phyloP scores from a whole-genome alignment of 164 flowering plant species.

The Umbellularia californica region DNA sequence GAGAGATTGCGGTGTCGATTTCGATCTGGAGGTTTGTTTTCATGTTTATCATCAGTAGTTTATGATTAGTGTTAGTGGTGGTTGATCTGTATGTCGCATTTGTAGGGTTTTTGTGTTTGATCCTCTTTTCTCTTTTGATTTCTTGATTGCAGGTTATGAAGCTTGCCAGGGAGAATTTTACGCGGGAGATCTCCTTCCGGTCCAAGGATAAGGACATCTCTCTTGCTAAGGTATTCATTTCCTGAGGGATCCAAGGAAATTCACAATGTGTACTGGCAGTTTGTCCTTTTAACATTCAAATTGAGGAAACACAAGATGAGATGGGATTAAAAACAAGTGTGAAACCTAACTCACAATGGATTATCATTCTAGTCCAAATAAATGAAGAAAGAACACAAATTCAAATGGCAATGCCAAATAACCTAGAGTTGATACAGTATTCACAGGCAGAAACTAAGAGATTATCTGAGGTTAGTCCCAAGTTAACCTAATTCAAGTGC shows the following conservation, averaged over 20 bases:
- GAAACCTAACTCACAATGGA: no score
- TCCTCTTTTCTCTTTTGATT: neutral
- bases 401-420: no score
- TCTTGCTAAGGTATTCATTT: conserved; percentile 41
- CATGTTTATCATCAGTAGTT: neutral
- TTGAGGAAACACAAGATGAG: no score
- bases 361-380: no score
- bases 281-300: neutral
- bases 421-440: no score
- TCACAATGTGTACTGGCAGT: neutral
- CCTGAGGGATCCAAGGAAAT: neutral
- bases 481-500: no score
- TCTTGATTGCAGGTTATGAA: conserved; percentile 35
- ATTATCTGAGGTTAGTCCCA: no score
- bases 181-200: conserved; percentile 52
- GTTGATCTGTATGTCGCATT: neutral
- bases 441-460: no score
- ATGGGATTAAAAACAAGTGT: no score
- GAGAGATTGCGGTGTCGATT: conserved; percentile 16
- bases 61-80: neutral
- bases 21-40: conserved; percentile 26
- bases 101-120: neutral
- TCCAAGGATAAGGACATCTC: conserved; percentile 62
- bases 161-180: conserved; percentile 53
- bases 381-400: no score